Percentiles rank a stretch among this genome's conserved stretches.
Evolutionary conservation across 176 grass and related monocot species (phyloP).

Genomic region (Olyra latifolia): DNA sequence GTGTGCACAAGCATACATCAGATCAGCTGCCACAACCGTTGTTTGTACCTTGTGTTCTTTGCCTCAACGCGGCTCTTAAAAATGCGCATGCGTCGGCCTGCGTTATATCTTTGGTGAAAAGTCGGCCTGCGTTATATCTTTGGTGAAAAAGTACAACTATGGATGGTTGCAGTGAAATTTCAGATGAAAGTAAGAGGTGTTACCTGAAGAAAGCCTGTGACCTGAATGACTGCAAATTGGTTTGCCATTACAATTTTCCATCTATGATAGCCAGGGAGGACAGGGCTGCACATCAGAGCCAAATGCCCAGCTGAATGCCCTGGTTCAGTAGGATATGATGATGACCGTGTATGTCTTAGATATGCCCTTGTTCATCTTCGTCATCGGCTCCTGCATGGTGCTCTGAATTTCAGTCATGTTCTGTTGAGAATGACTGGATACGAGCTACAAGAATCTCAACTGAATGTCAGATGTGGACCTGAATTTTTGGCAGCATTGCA

Average conservation of each 20-base stretch:
- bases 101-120: too few relatives aligned
- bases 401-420: constrained; percentile 33
- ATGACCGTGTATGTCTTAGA: constrained; percentile 60
- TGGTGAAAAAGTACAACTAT: constrained; percentile 25
- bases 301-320: constrained; percentile 76
- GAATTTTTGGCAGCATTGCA: constrained; percentile 86
- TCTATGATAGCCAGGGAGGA: constrained; percentile 68
- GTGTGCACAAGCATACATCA: constrained; percentile 60
- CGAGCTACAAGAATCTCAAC: not conserved
- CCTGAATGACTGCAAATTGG: constrained; percentile 83
- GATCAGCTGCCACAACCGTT: constrained; percentile 41
- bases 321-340: constrained; percentile 66
- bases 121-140: constrained; percentile 90
- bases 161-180: not conserved
- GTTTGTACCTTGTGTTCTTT: constrained; percentile 16
- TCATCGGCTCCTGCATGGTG: constrained; percentile 52
- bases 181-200: not conserved
- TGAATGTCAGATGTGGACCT: constrained; percentile 38
- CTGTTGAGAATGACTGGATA: not conserved
- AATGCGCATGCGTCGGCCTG: too few relatives aligned
- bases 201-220: constrained; percentile 91
- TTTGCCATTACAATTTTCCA: constrained; percentile 83
- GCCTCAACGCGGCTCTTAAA: constrained; percentile 32
- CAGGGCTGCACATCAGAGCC: constrained; percentile 65
- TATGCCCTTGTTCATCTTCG: constrained; percentile 75